Evolutionary conservation across 2,329 filamentous ascomycete species (phyloP).

Genomic region (Didymosphaeria variabile): DNA sequence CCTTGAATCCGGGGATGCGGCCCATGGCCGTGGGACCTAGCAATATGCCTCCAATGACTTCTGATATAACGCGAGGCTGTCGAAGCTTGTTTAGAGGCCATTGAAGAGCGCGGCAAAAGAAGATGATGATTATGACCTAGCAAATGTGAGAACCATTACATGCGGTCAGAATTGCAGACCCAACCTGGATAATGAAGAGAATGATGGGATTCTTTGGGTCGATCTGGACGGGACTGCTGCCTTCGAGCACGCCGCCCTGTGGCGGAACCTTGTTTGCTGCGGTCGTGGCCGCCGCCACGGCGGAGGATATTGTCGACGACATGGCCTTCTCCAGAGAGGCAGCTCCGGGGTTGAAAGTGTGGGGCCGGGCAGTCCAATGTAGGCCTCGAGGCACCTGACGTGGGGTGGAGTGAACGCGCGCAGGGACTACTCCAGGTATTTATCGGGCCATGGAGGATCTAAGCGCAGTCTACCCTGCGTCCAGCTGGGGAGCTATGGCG

Average conservation of each 20-base stretch:
- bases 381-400: not conserved
- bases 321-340: constrained; percentile 21
- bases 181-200: constrained; percentile 78
- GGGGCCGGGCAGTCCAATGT: not conserved
- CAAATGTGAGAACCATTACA: not conserved
- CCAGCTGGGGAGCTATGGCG: constrained; percentile 10
- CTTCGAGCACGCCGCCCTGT: constrained; percentile 76
- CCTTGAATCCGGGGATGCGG: constrained; percentile 79
- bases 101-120: constrained; percentile 77
- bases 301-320: constrained; percentile 40
- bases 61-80: constrained; percentile 83
- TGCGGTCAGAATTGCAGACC: constrained; percentile 11
- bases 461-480: constrained; percentile 4
- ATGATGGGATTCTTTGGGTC: constrained; percentile 76
- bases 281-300: constrained; percentile 30
- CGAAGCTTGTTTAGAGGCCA: constrained; percentile 79
- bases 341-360: not conserved
- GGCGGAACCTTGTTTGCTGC: constrained; percentile 48
- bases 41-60: constrained; percentile 85
- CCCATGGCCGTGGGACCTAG: constrained; percentile 90
- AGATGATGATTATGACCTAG: constrained; percentile 76
- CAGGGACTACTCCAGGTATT: constrained; percentile 9
- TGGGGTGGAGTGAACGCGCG: not conserved
- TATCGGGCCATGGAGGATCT: constrained; percentile 8
- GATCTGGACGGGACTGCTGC: constrained; percentile 73